Conservation (phyloP, 441 rosid species). For the Populus hybrid region DNA sequence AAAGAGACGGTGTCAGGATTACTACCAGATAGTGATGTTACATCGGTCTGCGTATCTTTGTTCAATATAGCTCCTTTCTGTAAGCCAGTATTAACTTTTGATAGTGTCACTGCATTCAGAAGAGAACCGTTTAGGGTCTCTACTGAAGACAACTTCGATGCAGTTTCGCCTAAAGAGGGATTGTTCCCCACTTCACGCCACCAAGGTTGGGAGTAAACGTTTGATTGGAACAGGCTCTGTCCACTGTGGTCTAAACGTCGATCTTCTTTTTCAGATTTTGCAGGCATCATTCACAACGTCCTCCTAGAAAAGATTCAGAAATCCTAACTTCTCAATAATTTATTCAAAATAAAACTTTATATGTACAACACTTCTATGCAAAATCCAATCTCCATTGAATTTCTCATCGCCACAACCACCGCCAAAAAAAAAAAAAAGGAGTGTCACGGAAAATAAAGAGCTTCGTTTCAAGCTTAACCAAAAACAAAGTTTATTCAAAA, state of each 20-base stretch:
- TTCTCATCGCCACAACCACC: background rate
- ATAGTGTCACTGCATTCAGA: constrained; percentile 25
- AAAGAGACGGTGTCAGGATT: constrained; percentile 1
- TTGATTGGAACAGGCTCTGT: constrained; percentile 31
- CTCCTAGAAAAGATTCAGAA: constrained; percentile 14
- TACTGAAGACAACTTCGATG: constrained; percentile 27
- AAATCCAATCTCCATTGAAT: background rate
- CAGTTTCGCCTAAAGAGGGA: constrained; percentile 25
- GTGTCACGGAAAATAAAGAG: background rate
- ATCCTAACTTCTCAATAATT: background rate
- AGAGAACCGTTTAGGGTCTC: constrained; percentile 26
- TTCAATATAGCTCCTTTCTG: constrained; percentile 20
- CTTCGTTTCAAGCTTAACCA: background rate
- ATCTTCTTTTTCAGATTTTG: constrained; percentile 31
- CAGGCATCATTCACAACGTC: constrained; percentile 41
- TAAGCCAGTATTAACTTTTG: constrained; percentile 25
- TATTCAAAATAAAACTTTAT: too few relatives aligned
- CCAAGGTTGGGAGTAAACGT: constrained; percentile 46
- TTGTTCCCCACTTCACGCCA: constrained; percentile 46
- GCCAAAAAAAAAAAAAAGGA: background rate
- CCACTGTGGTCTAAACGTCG: constrained; percentile 28
- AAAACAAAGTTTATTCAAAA: background rate
- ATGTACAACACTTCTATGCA: background rate
- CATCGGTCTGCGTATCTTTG: constrained; percentile 12
- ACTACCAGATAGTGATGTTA: constrained; percentile 20